A percentile compares a stretch with the other conserved stretches of the same genome.
phyloP scores from a whole-genome alignment of 345 rosid genomes.

The Syzygium aqueum region DNA sequence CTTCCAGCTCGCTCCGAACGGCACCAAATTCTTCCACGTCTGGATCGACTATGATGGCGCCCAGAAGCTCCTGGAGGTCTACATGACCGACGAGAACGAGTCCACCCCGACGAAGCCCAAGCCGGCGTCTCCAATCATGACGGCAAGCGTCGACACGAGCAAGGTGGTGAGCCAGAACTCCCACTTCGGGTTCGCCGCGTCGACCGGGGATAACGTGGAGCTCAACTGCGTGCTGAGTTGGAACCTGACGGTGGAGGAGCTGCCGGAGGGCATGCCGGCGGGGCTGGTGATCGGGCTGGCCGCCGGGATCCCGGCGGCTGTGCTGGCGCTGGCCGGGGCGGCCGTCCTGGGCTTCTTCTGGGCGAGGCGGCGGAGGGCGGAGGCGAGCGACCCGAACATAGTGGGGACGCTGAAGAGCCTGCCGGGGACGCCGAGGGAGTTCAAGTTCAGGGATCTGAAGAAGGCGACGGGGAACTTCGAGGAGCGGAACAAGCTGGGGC shows the following conservation, averaged over 20 bases:
- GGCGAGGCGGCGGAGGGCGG: slow-evolving; percentile 10
- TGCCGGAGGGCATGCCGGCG: neutral
- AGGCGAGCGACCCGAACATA: slow-evolving; percentile 18
- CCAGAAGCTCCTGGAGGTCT: slow-evolving; percentile 20
- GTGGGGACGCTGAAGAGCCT: slow-evolving; percentile 38
- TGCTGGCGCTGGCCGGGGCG: neutral
- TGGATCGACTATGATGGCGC: slow-evolving; percentile 45
- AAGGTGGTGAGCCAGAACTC: slow-evolving; percentile 20
- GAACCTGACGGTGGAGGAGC: slow-evolving; percentile 41
- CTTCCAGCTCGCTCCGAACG: slow-evolving; percentile 25
- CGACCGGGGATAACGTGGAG: slow-evolving; percentile 29
- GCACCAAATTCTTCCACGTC: slow-evolving; percentile 12
- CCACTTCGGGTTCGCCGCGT: slow-evolving; percentile 49
- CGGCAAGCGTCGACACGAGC: slow-evolving; percentile 23
- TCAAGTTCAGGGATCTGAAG: slow-evolving; percentile 33
- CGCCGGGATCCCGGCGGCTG: slow-evolving; percentile 12
- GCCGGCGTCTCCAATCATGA: slow-evolving; percentile 21
- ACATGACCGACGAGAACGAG: slow-evolving; percentile 18
- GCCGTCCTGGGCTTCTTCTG: neutral
- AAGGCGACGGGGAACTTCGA: slow-evolving; percentile 57
- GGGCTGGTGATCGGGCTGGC: slow-evolving; percentile 12
- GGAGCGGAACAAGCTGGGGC: slow-evolving; percentile 38
- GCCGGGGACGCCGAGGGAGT: slow-evolving; percentile 44
- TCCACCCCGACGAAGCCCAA: slow-evolving; percentile 3
- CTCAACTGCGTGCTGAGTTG: slow-evolving; percentile 43